Evolutionary conservation across 2,329 filamentous ascomycete species (phyloP).

Genomic region (Neonectria coccinea): DNA sequence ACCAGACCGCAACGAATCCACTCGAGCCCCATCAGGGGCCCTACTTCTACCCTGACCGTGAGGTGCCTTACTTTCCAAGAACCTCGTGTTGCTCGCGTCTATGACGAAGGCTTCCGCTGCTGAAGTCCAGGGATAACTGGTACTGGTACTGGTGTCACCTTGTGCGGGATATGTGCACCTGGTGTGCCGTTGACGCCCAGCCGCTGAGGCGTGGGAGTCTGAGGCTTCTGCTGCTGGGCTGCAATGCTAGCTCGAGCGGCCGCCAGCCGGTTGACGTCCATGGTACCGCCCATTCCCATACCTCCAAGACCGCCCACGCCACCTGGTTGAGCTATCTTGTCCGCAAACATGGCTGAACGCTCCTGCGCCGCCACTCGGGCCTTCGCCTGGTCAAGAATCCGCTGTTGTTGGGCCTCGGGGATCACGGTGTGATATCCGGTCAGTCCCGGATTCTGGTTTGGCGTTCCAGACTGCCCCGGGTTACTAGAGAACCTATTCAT

Average conservation of each 20-base stretch:
- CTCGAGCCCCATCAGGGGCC: background rate
- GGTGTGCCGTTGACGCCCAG: conserved; percentile 52
- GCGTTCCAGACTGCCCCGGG: conserved; percentile 45
- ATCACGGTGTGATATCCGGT: conserved; percentile 63
- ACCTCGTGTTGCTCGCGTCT: conserved; percentile 8
- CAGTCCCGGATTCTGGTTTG: conserved; percentile 52
- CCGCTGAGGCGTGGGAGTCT: conserved; percentile 50
- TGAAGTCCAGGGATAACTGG: conserved; percentile 57
- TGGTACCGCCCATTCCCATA: conserved; percentile 40
- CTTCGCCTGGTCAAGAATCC: conserved; percentile 64
- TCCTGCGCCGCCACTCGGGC: conserved; percentile 60
- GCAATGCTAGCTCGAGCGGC: conserved; percentile 53
- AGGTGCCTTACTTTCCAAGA: conserved; percentile 25
- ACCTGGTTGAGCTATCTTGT: conserved; percentile 62
- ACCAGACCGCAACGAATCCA: conserved; percentile 23
- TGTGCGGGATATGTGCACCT: conserved; percentile 51
- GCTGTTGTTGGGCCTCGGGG: conserved; percentile 62
- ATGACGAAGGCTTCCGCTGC: conserved; percentile 47
- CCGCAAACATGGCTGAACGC: conserved; percentile 54
- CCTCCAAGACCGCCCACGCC: conserved; percentile 50
- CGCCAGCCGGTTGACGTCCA: conserved; percentile 49
- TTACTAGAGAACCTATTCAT: conserved; percentile 52
- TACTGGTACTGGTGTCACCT: conserved; percentile 59
- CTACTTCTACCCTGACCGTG: background rate
- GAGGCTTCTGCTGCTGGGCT: conserved; percentile 52